Evolutionary conservation across 768 basidiomycete species (phyloP), one percentile per base, ranked within the genome.

Genomic region (Kwoniella dejecticola): DNA sequence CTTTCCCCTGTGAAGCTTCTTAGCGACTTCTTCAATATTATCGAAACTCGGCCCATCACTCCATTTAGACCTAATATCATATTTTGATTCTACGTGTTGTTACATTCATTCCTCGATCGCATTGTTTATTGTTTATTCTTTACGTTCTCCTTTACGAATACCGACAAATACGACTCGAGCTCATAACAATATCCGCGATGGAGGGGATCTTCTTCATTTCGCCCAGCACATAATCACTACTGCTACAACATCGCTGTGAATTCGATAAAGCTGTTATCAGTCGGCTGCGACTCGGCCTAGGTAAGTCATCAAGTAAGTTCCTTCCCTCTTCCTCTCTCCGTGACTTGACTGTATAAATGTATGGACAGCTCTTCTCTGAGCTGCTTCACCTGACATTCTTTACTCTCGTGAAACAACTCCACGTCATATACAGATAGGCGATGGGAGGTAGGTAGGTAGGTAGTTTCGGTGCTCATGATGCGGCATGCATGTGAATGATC

Each of bases 251-350:
- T 8, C 36, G 17, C 36, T 38, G 17, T 17, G 17, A 8, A 38
- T 17, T 8, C 17, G 8, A 8, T 38, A 8, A 38, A 38, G 17
- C 8, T 8, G 17, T 38, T 17, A 38, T 38, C 8, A 8, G 8
- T 38, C 8, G 36, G 36, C 36, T 38, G 36, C 8, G 8, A 38
- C 17, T 38, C 36, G 17, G 45, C 17, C 45, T n/a, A 46, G 45
- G 45, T 46, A 46, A 46, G 45, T 46, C 45, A 8, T n/a, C 24
- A 46, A n/a, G 45, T 46, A 46, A 46, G 45, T 46, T n/a, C n/a
- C n/a, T 24, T n/a, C 17, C 24, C 24, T 46, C 21, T 8, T 46
- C 24, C 24, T 24, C 10, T 46, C 45, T 46, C 45, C n/a, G n/a
- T n/a, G n/a, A n/a, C n/a, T n/a, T n/a, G n/a, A n/a, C n/a, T n/a